These are phyloP conservation scores for Eleusine coracana DNA, from an alignment of 176 grass and related monocot species.

Conservation along the genomic window DNA sequence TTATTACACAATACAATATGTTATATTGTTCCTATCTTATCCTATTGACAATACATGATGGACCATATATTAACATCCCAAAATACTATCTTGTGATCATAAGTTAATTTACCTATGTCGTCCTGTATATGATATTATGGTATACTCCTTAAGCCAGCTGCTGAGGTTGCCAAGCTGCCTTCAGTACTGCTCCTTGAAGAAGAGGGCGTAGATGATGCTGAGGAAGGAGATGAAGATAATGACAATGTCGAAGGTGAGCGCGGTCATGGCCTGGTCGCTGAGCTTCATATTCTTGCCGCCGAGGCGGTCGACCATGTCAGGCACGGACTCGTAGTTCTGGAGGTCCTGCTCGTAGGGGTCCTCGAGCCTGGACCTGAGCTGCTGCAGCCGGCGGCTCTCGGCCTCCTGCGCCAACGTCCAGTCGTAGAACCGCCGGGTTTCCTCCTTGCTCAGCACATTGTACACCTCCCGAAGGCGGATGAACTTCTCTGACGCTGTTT, in stretches of 20 bases:
- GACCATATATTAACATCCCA: not conserved
- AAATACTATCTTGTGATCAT: not conserved
- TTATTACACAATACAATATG: constrained; percentile 11
- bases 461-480: constrained; percentile 85
- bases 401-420: constrained; percentile 96
- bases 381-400: constrained; percentile 75
- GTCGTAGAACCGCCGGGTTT: constrained; percentile 85
- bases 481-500: constrained; percentile 79
- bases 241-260: constrained; percentile 67
- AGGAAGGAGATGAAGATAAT: constrained; percentile 71
- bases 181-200: constrained; percentile 85
- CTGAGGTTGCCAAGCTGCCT: not conserved
- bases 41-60: not conserved
- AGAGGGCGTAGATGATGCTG: constrained; percentile 63
- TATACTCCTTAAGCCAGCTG: not conserved
- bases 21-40: constrained; percentile 15
- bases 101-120: constrained; percentile 15
- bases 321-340: constrained; percentile 57
- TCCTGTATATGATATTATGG: not conserved
- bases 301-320: constrained; percentile 85
- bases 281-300: constrained; percentile 87
- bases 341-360: constrained; percentile 83
- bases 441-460: constrained; percentile 76
- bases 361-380: constrained; percentile 72
- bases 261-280: constrained; percentile 88